Evolutionary conservation across 768 basidiomycete species (phyloP).

Genomic region (Leccinum olivaceopallidum): DNA sequence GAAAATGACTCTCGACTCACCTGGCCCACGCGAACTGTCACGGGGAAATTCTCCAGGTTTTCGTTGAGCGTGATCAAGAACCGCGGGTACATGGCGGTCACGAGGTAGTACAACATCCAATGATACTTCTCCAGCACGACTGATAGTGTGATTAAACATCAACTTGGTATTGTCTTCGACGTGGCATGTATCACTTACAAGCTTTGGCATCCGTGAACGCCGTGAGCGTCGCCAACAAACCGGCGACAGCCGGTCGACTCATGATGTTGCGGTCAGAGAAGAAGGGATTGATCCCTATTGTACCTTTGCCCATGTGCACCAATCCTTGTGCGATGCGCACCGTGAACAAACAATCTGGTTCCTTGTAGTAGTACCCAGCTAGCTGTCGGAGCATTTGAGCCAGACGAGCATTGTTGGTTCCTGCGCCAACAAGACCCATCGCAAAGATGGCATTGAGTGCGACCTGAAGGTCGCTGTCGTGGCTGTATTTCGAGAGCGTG

Average conservation of each 20-base stretch:
- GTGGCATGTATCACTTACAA: conserved; percentile 57
- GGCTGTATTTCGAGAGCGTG: conserved; percentile 97
- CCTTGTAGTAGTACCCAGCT: conserved; percentile 98
- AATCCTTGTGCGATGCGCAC: conserved; percentile 94
- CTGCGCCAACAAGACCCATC: conserved; percentile 97
- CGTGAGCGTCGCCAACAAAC: conserved; percentile 81
- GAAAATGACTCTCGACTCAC: conserved; percentile 38
- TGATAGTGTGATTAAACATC: conserved; percentile 32
- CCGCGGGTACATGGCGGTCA: conserved; percentile 95
- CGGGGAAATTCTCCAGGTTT: conserved; percentile 78
- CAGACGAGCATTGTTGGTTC: conserved; percentile 97
- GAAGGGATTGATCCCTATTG: conserved; percentile 96
- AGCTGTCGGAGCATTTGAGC: conserved; percentile 97
- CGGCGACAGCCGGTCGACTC: conserved; percentile 87
- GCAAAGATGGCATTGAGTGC: conserved; percentile 97
- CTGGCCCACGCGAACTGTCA: conserved; percentile 94
- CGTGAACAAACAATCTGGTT: conserved; percentile 95
- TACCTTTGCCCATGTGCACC: conserved; percentile 99
- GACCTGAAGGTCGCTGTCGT: conserved; percentile 97
- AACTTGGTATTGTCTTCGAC: neutral
- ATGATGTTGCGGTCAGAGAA: conserved; percentile 90
- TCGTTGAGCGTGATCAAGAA: conserved; percentile 98
- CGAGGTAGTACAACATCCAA: conserved; percentile 98
- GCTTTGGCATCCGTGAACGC: conserved; percentile 94
- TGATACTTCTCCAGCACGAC: conserved; percentile 95